These are phyloP conservation scores for Handroanthus guayacan DNA, from an alignment of 257 asterid genomes.

Conservation along the genomic window DNA sequence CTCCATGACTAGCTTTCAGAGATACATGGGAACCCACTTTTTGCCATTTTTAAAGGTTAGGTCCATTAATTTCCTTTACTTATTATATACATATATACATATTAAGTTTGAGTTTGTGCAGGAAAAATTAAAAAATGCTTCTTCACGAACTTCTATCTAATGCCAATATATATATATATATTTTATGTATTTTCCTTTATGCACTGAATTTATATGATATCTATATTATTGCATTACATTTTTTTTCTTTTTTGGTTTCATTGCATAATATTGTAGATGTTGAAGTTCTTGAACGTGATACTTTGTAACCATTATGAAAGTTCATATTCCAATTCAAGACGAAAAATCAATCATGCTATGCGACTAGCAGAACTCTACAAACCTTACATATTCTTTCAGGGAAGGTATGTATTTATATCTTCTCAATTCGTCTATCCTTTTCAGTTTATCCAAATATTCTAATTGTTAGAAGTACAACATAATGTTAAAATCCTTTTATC, in stretches of 20 bases:
- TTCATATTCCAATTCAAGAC: neutral
- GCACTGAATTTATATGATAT: too few relatives aligned
- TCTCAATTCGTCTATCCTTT: too few relatives aligned
- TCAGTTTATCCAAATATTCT: too few relatives aligned
- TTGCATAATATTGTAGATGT: conserved; percentile 13
- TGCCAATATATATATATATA: too few relatives aligned
- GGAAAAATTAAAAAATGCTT: too few relatives aligned
- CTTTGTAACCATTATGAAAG: conserved; percentile 23
- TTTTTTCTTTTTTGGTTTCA: neutral
- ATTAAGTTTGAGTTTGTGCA: neutral
- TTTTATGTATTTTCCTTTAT: neutral
- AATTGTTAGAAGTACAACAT: too few relatives aligned
- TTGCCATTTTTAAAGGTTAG: conserved; percentile 36
- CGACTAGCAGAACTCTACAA: conserved; percentile 29
- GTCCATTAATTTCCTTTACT: too few relatives aligned
- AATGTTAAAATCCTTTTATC: neutral
- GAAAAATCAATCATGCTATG: conserved; percentile 1
- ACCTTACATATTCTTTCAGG: conserved; percentile 24
- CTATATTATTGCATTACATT: too few relatives aligned
- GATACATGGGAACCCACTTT: conserved; percentile 24
- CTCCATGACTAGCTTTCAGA: conserved; percentile 30
- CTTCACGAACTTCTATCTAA: too few relatives aligned
- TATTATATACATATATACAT: too few relatives aligned
- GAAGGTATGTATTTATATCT: conserved; percentile 27
- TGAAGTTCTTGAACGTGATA: conserved; percentile 24